Evolutionary conservation across 2,329 filamentous ascomycete species (phyloP), one percentile per base, ranked within the genome.

Genomic region (Talaromyces sp.): DNA sequence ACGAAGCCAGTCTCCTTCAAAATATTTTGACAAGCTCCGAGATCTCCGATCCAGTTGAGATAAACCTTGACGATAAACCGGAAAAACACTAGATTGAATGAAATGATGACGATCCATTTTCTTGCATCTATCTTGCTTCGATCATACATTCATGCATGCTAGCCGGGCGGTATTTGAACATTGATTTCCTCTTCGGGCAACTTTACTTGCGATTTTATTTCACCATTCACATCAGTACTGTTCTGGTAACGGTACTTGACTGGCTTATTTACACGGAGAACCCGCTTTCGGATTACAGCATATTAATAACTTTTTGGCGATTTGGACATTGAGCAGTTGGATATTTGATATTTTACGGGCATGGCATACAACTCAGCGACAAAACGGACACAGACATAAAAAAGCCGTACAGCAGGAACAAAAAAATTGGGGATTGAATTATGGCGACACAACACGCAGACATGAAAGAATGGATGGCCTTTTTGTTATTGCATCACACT

Each of bases 401-500:
- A 39, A 37, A 5, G 22, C 19, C 52, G 39, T 22, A 22, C 22
- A 6, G 33, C 24, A 35, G 16, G 16, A 24, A 37, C 22, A 56
- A 37, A 56, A 37, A 14, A 13, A 27, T 3, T 10, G 0, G 39
- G 39, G 37, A 59, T 31, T 22, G 22, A 27, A 43, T 59, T 49
- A 61, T 61, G 35, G 24, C 50, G 27, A n/a, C 49, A 56, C 35
- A 62, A 50, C 7, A 50, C 14, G 45, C 50, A 35, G 16, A 27
- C 22, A 57, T 47, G 50, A 57, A 24, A 27, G n/a, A 43, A 47
- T 52, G 49, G 27, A 45, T 56, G 41, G 50, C 31, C 43, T 3
- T 41, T 62, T 54, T 47, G 9, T 31, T 24, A 37, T 63, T 66
- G 64, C 64, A 66, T 65, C 62, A 41, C 27, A 62, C 50, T 31